These are phyloP conservation scores for Termitomyces sp. DNA, from an alignment of 768 basidiomycete genomes.

Conservation along the genomic window DNA sequence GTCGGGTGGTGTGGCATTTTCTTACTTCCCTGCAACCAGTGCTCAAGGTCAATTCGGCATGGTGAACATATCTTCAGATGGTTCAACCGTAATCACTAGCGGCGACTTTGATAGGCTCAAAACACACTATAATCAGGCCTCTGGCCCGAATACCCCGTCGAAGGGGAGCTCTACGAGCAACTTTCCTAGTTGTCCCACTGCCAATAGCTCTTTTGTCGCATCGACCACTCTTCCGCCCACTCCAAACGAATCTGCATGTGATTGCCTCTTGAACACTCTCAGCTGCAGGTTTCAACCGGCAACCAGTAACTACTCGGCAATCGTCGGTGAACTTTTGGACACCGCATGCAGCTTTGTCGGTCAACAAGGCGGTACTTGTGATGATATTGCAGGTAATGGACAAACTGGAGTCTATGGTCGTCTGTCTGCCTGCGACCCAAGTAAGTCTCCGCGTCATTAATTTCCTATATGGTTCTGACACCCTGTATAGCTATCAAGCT, in stretches of 20 bases:
- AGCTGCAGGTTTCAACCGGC: conserved; percentile 69
- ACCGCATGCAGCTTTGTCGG: conserved; percentile 75
- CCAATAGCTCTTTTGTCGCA: conserved; percentile 56
- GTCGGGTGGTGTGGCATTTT: conserved; percentile 88
- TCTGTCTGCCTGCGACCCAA: conserved; percentile 74
- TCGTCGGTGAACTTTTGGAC: conserved; percentile 58
- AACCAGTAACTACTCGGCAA: conserved; percentile 51
- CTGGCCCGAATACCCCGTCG: conserved; percentile 58
- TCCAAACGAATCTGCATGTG: conserved; percentile 75
- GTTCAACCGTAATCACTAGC: conserved; percentile 57
- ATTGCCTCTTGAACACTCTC: conserved; percentile 62
- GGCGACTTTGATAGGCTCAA: conserved; percentile 65
- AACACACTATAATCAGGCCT: conserved; percentile 51
- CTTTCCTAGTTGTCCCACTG: conserved; percentile 61
- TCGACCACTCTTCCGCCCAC: conserved; percentile 75
- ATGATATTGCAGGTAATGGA: conserved; percentile 69
- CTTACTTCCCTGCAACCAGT: conserved; percentile 82
- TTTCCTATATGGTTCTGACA: conserved; percentile 6
- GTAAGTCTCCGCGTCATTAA: conserved; percentile 32
- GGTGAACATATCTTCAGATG: conserved; percentile 67
- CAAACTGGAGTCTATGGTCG: conserved; percentile 69
- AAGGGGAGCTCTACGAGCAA: conserved; percentile 33
- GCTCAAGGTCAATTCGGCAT: conserved; percentile 78
- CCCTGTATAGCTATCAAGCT: conserved; percentile 58
- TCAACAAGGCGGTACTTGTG: conserved; percentile 52